phyloP scores from a whole-genome alignment of 2,329 filamentous ascomycete species.

The Aspergillus pseudoterreus region DNA sequence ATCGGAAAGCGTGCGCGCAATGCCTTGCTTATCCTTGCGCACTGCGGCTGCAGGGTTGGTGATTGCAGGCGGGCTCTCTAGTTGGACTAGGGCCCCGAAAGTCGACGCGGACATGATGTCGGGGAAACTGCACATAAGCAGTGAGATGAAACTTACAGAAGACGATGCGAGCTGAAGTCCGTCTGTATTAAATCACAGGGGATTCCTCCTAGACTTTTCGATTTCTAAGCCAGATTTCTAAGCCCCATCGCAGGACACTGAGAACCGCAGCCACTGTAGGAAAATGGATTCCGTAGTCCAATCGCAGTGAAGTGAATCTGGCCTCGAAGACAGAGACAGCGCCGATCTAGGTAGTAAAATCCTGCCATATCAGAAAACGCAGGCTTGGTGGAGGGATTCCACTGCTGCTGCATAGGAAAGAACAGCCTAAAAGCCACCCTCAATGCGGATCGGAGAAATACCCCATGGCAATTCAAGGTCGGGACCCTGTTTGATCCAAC shows the following conservation, averaged over 20 bases:
- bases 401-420: not conserved
- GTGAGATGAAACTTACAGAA: not conserved
- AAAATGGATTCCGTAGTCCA: not conserved
- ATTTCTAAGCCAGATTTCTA: not conserved
- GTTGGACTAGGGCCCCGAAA: conserved; percentile 41
- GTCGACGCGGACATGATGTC: conserved; percentile 32
- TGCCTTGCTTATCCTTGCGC: conserved; percentile 20
- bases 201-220: not conserved
- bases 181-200: not conserved
- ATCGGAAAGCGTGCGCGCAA: conserved; percentile 16
- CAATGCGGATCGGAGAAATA: not conserved
- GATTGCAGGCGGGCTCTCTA: conserved; percentile 36
- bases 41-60: conserved; percentile 37
- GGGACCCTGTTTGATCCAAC: too few species aligned
- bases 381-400: too few species aligned
- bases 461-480: not conserved
- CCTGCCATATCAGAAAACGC: too few species aligned
- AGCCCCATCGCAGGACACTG: not conserved
- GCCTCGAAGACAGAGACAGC: too few species aligned
- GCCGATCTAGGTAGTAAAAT: too few species aligned
- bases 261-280: not conserved
- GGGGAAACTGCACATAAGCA: not conserved
- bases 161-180: not conserved
- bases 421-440: not conserved
- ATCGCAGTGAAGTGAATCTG: not conserved